A percentile compares a stretch with the other conserved stretches of the same genome.
These are phyloP conservation scores for Harrya chromipes DNA, from an alignment of 768 basidiomycete species.

Conservation along the genomic window DNA sequence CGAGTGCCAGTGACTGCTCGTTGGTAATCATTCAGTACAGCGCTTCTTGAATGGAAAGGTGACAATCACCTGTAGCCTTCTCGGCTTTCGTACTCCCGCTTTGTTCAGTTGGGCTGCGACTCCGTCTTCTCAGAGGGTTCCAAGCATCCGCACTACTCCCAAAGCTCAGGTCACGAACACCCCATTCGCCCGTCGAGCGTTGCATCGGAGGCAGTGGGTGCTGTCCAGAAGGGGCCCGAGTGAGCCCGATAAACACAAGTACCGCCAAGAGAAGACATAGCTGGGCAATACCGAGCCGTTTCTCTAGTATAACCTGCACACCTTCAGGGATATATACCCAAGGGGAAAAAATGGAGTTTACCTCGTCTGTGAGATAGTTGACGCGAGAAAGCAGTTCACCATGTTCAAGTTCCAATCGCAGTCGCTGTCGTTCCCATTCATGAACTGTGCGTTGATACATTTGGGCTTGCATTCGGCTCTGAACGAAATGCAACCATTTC, in stretches of 20 bases:
- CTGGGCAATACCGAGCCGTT: constrained; percentile 86
- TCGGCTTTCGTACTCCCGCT: constrained; percentile 8
- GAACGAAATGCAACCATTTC: not conserved
- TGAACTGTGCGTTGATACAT: constrained; percentile 58
- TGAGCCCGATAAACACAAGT: constrained; percentile 82
- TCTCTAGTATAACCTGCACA: constrained; percentile 76
- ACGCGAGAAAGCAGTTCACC: constrained; percentile 65
- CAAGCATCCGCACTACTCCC: constrained; percentile 48
- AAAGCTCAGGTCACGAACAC: constrained; percentile 52
- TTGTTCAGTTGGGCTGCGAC: constrained; percentile 28
- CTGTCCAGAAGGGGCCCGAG: constrained; percentile 52
- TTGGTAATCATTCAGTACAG: not conserved
- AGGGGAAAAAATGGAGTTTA: constrained; percentile 27
- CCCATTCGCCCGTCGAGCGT: constrained; percentile 49
- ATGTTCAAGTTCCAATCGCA: constrained; percentile 68
- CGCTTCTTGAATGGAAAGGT: not conserved
- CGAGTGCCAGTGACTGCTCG: not conserved
- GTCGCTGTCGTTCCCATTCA: constrained; percentile 68
- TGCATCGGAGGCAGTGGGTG: constrained; percentile 7
- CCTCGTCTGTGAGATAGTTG: constrained; percentile 79
- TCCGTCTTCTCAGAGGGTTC: constrained; percentile 24
- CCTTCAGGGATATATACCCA: not conserved
- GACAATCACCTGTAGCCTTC: constrained; percentile 13
- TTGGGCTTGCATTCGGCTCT: constrained; percentile 73
- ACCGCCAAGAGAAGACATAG: constrained; percentile 80